Percentiles rank a stretch among this genome's conserved stretches.
Conservation (phyloP, 1,284 basidiomycete species). For the Calocybe gambosa region DNA sequence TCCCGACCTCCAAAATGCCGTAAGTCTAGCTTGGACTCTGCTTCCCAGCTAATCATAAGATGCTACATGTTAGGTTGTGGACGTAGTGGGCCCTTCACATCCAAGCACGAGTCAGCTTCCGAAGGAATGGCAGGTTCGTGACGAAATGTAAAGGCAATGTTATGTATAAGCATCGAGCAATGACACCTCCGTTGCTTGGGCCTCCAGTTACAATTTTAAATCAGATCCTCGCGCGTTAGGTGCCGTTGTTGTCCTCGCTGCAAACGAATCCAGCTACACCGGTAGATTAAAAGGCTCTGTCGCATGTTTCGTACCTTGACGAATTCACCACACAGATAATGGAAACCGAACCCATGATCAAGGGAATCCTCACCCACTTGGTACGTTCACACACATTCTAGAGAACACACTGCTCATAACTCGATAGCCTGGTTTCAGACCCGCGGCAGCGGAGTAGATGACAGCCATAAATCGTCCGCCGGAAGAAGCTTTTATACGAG, state of each 20-base stretch:
- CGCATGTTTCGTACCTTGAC: neutral
- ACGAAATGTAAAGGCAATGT: constrained; percentile 44
- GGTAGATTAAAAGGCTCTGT: constrained; percentile 32
- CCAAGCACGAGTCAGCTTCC: constrained; percentile 65
- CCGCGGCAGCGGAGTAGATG: constrained; percentile 50
- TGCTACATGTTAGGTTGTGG: constrained; percentile 43
- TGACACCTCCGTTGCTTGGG: neutral
- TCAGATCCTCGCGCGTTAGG: constrained; percentile 66
- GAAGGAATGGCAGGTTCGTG: constrained; percentile 53
- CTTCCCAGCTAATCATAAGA: neutral
- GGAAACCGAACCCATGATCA: constrained; percentile 47
- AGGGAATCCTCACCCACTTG: constrained; percentile 60
- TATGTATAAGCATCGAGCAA: neutral
- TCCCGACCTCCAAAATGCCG: constrained; percentile 57
- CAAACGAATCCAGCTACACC: constrained; percentile 60
- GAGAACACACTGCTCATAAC: constrained; percentile 1
- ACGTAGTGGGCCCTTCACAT: constrained; percentile 55
- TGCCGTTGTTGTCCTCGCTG: constrained; percentile 61
- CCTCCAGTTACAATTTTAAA: constrained; percentile 67
- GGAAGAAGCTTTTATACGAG: constrained; percentile 82
- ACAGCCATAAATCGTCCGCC: constrained; percentile 30
- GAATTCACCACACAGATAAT: constrained; percentile 31
- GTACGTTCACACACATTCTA: constrained; percentile 24
- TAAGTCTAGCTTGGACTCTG: constrained; percentile 23
- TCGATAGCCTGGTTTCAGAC: constrained; percentile 76